phyloP scores from a whole-genome alignment of 1,139 yeast species.

The Kodamaea anthophila region DNA sequence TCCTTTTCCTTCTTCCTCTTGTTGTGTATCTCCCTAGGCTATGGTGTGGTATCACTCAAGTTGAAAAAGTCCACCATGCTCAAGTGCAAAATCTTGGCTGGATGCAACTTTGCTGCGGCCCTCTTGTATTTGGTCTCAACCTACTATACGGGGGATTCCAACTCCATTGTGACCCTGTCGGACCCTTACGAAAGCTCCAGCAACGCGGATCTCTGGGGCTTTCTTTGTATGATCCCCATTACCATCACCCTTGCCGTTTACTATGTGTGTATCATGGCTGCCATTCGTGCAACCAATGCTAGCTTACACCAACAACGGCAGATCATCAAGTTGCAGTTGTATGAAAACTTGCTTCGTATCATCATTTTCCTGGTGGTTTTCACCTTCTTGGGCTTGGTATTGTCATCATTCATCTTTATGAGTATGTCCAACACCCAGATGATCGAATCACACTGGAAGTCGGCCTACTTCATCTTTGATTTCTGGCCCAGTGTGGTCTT shows the following conservation, averaged over 20 bases:
- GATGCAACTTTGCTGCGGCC: slow-evolving; percentile 62
- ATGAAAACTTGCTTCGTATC: slow-evolving; percentile 68
- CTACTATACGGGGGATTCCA: slow-evolving; percentile 46
- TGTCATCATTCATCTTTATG: slow-evolving; percentile 65
- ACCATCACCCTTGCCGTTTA: slow-evolving; percentile 64
- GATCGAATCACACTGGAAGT: slow-evolving; percentile 87
- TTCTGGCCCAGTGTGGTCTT: slow-evolving; percentile 95
- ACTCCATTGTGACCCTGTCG: slow-evolving; percentile 8
- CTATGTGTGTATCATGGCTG: slow-evolving; percentile 67
- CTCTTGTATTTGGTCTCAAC: slow-evolving; percentile 63
- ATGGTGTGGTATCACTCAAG: slow-evolving; percentile 87
- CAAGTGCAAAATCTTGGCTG: slow-evolving; percentile 73
- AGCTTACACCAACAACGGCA: slow-evolving; percentile 81
- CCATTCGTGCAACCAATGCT: slow-evolving; percentile 70
- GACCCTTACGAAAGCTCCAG: slow-evolving; percentile 14
- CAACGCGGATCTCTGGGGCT: slow-evolving; percentile 18
- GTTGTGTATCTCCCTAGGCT: slow-evolving; percentile 82
- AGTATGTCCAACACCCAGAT: slow-evolving; percentile 71
- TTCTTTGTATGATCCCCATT: slow-evolving; percentile 58
- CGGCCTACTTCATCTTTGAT: slow-evolving; percentile 80
- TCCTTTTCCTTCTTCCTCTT: slow-evolving; percentile 86
- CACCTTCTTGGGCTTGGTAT: slow-evolving; percentile 52
- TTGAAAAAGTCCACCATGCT: slow-evolving; percentile 73
- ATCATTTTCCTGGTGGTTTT: slow-evolving; percentile 59
- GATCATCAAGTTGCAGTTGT: slow-evolving; percentile 82